Evolutionary conservation across 2,329 filamentous ascomycete genomes (phyloP), one percentile per base, ranked within the genome.

Genomic region (Sporothrix mexicana): DNA sequence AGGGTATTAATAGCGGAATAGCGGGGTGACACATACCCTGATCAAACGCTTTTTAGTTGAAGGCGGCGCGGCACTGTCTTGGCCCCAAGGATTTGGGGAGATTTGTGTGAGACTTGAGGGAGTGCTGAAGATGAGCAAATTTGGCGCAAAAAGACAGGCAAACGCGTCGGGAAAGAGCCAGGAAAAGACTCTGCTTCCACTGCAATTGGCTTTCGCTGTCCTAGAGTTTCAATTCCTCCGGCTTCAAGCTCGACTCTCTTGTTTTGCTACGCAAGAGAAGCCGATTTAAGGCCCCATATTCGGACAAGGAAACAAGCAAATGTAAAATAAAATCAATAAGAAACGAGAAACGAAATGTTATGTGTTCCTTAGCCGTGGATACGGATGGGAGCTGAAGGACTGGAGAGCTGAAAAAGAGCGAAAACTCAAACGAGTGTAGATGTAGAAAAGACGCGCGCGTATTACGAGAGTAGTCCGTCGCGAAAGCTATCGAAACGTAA

Each of bases 201-300:
- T n/a, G 57, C 6, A 61, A 41, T 41, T 41, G 17, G 57, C 55
- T 15, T 59, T n/a, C 49, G n/a, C 15, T 51, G 49, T 51, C 20
- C 20, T 57, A 6, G 53, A 25, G 36, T n/a, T 43, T 45, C 36
- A 43, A 43, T 43, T 23, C n/a, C 20, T 17, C 20, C 15, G n/a
- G 12, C n/a, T 41, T 47, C n/a, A 9, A 47, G 23, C 13, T 17
- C 2, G 66, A 15, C 17, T 36, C 55, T 70, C 68, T 49, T 70
- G 68, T 70, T 70, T 70, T 61, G 53, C 68, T 70, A 70, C 68
- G 68, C 68, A 70, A 70, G 53, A 61, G 53, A 69, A 41, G 66
- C n/a, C 36, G 17, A 23, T 12, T 70, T 47, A 61, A 49, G 12
- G 13, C 55, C 36, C 36, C 67, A 69, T 69, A 20, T 43, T 57